Evolutionary conservation across 2,329 filamentous ascomycete species (phyloP), one percentile per base, ranked within the genome.

Genomic region (Beauveria scarabaeidicola): DNA sequence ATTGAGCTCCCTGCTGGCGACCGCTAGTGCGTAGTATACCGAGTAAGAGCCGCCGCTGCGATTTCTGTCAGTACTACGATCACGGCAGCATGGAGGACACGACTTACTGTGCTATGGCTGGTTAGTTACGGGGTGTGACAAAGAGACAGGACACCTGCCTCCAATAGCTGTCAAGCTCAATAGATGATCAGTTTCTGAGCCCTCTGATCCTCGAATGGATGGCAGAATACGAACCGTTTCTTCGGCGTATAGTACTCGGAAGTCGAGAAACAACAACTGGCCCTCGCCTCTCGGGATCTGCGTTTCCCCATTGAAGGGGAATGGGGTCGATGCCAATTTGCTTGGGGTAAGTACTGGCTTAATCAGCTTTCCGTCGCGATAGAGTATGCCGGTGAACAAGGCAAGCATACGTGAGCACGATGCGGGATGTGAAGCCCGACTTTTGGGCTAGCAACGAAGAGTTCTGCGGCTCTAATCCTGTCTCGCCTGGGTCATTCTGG

Each of bases 271-370:
- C 93, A 55, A 96, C 87, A 53, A 97, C 89, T 5, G 93, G 93
- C 1, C 93, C 94, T 73, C 93, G 84, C 67, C 85, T 78, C 61
- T 80, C 73, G 43, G 90, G 85, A 70, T 96, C 89, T 58, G 82
- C 75, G 59, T 90, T 84, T 54, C 93, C 93, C 93, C 93, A 97
- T 66, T 89, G 81, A 80, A 97, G 85, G 23, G 86, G 84, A 55
- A 97, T 77, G n/a, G 93, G 92, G 64, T 96, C 90, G 73, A 97
- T 93, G 63, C 93, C 93, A 65, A 90, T 91, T 75, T 97, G 93
- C 66, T 91, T 91, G 29, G 93, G 93, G 73, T 97, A 97, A 6
- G 92, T 96, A 54, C 82, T 84, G 47, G 13, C 44, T 36, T 43
- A 36, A 32, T 59, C 13, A 55, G 46, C 43, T 40, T 48, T 8